phyloP scores from a whole-genome alignment of 768 basidiomycete genomes.

The Suillus cothurnatus region DNA sequence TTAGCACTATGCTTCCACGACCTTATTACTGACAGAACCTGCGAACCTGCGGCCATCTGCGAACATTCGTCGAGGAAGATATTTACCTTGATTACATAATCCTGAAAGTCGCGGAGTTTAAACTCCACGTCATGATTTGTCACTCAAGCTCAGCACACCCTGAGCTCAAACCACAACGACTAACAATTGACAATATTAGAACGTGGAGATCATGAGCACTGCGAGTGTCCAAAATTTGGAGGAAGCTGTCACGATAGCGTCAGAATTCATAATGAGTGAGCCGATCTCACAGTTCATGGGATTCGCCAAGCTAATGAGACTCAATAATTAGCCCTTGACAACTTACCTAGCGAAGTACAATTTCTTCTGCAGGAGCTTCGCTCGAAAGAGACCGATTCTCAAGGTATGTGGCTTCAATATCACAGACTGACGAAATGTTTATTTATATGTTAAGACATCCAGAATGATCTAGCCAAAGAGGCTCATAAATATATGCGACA shows the following conservation, averaged over 20 bases:
- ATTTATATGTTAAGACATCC: slow-evolving; percentile 36
- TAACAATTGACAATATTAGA: background rate
- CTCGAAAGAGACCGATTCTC: slow-evolving; percentile 43
- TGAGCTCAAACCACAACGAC: background rate
- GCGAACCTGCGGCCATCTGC: background rate
- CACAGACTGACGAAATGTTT: too few species aligned
- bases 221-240: slow-evolving; percentile 43
- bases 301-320: background rate
- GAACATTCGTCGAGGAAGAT: background rate
- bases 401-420: slow-evolving; percentile 33
- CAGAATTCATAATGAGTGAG: slow-evolving; percentile 52
- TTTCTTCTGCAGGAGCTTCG: slow-evolving; percentile 51
- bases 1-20: background rate
- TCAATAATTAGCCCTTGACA: slow-evolving; percentile 46
- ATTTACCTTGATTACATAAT: background rate
- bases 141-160: background rate
- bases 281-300: background rate
- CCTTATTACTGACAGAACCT: background rate
- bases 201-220: slow-evolving; percentile 28
- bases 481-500: slow-evolving; percentile 46
- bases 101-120: background rate
- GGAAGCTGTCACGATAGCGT: slow-evolving; percentile 50
- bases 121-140: background rate
- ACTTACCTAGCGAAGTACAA: slow-evolving; percentile 50
- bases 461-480: slow-evolving; percentile 47